Conservation (phyloP, 768 basidiomycete species). For the Termitomyces bulborhizus region DNA sequence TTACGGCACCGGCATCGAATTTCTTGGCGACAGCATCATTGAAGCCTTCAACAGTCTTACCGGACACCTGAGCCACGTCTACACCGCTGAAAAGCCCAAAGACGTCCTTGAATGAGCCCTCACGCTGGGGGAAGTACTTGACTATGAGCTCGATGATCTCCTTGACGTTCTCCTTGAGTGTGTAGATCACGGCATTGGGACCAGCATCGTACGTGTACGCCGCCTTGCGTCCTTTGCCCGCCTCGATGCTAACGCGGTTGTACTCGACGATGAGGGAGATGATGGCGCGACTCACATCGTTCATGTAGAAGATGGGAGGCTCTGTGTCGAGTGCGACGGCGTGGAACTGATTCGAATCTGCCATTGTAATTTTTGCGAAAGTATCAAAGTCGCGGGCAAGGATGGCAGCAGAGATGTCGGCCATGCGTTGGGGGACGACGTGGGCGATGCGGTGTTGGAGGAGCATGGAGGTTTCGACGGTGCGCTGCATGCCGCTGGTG, state of each 20-base stretch:
- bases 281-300: slow-evolving; percentile 93
- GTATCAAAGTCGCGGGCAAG: slow-evolving; percentile 71
- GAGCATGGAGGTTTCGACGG: slow-evolving; percentile 85
- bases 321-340: slow-evolving; percentile 95
- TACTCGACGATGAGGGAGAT: slow-evolving; percentile 88
- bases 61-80: slow-evolving; percentile 32
- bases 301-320: slow-evolving; percentile 99
- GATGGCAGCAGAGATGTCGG: slow-evolving; percentile 77
- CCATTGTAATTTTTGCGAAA: slow-evolving; percentile 93
- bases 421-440: slow-evolving; percentile 88
- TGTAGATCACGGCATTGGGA: slow-evolving; percentile 97
- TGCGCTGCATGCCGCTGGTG: slow-evolving; percentile 96
- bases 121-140: slow-evolving; percentile 83
- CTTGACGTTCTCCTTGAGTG: slow-evolving; percentile 67
- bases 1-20: slow-evolving; percentile 74
- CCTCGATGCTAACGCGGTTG: slow-evolving; percentile 69
- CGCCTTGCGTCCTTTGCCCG: slow-evolving; percentile 59
- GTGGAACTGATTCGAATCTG: slow-evolving; percentile 98
- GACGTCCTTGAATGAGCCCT: slow-evolving; percentile 65
- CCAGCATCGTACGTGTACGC: slow-evolving; percentile 99
- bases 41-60: slow-evolving; percentile 62
- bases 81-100: slow-evolving; percentile 51
- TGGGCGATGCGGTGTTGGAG: slow-evolving; percentile 83
- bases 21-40: slow-evolving; percentile 70
- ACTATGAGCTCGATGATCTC: slow-evolving; percentile 73